A percentile compares a stretch with the other conserved stretches of the same genome.
phyloP scores from a whole-genome alignment of 176 grass and related monocot species.

The Musa beccarii region DNA sequence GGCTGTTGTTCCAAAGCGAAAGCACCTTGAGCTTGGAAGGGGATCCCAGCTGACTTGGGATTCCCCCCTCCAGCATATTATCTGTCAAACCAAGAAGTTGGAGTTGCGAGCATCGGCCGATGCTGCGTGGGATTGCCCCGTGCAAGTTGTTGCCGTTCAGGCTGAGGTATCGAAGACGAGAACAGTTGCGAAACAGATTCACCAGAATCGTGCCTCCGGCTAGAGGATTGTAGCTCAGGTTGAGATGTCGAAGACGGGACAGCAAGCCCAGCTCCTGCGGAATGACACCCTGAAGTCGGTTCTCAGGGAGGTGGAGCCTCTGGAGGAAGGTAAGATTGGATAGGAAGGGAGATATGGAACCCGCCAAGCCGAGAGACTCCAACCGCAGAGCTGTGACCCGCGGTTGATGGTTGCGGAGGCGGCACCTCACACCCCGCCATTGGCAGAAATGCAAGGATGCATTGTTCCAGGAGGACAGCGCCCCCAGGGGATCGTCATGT shows the following conservation, averaged over 20 bases:
- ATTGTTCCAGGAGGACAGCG: slow-evolving; percentile 28
- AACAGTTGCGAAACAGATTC: slow-evolving; percentile 22
- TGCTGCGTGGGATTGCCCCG: neutral
- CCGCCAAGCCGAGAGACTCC: slow-evolving; percentile 15
- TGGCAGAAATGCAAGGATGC: slow-evolving; percentile 13
- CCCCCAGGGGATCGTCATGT: neutral
- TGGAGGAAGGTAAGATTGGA: slow-evolving; percentile 25
- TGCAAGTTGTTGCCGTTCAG: slow-evolving; percentile 11
- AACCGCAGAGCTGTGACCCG: slow-evolving; percentile 18
- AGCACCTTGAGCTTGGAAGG: neutral
- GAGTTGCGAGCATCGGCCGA: neutral
- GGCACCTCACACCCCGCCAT: slow-evolving; percentile 32
- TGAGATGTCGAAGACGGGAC: slow-evolving; percentile 29
- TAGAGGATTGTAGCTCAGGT: slow-evolving; percentile 35
- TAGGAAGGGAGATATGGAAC: slow-evolving; percentile 16
- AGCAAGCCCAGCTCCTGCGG: slow-evolving; percentile 25
- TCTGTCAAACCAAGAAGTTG: slow-evolving; percentile 22
- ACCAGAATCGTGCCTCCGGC: too few relatives aligned
- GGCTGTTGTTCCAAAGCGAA: slow-evolving; percentile 1
- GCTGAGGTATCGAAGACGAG: slow-evolving; percentile 19
- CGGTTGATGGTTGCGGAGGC: neutral
- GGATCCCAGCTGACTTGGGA: neutral
- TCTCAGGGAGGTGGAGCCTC: slow-evolving; percentile 28
- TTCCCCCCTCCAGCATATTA: neutral
- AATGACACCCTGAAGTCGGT: slow-evolving; percentile 29